Base-by-base conservation (phyloP, 1,284 basidiomycete genomes). In the Agaricales sp. region DNA sequence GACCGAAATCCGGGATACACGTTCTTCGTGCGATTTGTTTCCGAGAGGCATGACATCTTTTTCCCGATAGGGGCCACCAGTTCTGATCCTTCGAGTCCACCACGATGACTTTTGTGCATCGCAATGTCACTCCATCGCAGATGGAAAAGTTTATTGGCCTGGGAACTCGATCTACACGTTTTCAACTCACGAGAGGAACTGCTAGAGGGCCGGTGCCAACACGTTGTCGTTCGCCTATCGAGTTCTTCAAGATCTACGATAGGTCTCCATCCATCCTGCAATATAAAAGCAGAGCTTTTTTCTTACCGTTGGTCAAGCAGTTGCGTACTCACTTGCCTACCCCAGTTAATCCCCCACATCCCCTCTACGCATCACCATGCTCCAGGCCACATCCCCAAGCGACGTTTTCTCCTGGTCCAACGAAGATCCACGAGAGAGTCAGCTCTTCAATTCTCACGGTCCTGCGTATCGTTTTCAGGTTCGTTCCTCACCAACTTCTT, bases 331-430 rank as follows among this genome's bases (percentile, higher is more conserved):
- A 6, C 16, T 6, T 43, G 6, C 39, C 16, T 18, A 4, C 21
- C n/a, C 21, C 16, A 6, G 6, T 8, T 6, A 4, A 22, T 11
- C 39, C 6, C 21, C 39, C 39, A 18, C 16, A 16, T 43, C 16
- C 26, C 26, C 14, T 30, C 46, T 61, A 50, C 54, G 58, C 49
- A 49, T 51, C 57, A 57, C 53, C 54, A 54, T 57, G 46, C 61
- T 59, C 51, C 81, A 80, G 77, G 63, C 73, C 45, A 62, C 70
- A 56, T 61, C 73, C 52, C 69, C 75, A 52, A 78, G 82, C 64
- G 85, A 88, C 55, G 71, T 87, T 50, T 75, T 88, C 61, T 87
- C 80, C 51, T 90, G 87, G 87, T 89, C 87, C 45, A 87, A 82
- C 65, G 78, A 82, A 59, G 87, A 90, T 65, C 82, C 84, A 58